A percentile compares a stretch with the other conserved stretches of the same genome.
Evolutionary conservation across 2,329 filamentous ascomycete species (phyloP).

Genomic region (Ophiognomonia clavigignenti-juglandacearum): DNA sequence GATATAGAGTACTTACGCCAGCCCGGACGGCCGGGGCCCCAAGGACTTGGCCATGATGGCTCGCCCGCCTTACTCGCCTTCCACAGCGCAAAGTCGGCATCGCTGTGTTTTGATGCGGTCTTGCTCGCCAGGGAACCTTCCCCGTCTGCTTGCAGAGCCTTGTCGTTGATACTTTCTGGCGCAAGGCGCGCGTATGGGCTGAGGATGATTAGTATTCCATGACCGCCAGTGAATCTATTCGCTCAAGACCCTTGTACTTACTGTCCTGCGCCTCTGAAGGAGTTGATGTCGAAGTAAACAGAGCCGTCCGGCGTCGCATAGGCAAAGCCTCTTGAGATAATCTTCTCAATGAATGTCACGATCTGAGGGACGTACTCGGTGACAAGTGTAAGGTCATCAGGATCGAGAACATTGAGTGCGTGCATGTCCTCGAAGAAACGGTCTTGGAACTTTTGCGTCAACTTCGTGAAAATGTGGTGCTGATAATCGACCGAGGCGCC

Average conservation of each 20-base stretch:
- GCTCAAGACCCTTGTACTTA: background rate
- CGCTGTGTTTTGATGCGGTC: constrained; percentile 62
- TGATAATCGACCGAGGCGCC: constrained; percentile 57
- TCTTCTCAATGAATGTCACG: constrained; percentile 74
- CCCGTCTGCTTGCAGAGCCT: constrained; percentile 78
- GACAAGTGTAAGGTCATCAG: constrained; percentile 81
- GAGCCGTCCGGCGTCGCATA: constrained; percentile 73
- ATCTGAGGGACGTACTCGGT: constrained; percentile 90
- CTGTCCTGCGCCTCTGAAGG: constrained; percentile 81
- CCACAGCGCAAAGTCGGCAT: constrained; percentile 89
- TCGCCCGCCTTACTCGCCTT: constrained; percentile 90
- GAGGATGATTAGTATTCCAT: background rate
- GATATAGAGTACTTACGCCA: constrained; percentile 80
- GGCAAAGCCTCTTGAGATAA: constrained; percentile 80
- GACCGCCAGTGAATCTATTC: no score
- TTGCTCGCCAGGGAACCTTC: constrained; percentile 73
- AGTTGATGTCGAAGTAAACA: constrained; percentile 87
- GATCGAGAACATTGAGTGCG: constrained; percentile 76
- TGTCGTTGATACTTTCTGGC: constrained; percentile 80
- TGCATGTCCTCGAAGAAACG: constrained; percentile 86
- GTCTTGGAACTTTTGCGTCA: constrained; percentile 82
- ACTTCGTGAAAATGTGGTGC: constrained; percentile 76
- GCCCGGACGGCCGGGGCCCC: constrained; percentile 83
- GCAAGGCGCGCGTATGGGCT: constrained; percentile 73
- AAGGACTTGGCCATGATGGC: constrained; percentile 82